Evolutionary conservation across 768 basidiomycete genomes (phyloP), one percentile per base, ranked within the genome.

Genomic region (Leucocoprinus leucothites): DNA sequence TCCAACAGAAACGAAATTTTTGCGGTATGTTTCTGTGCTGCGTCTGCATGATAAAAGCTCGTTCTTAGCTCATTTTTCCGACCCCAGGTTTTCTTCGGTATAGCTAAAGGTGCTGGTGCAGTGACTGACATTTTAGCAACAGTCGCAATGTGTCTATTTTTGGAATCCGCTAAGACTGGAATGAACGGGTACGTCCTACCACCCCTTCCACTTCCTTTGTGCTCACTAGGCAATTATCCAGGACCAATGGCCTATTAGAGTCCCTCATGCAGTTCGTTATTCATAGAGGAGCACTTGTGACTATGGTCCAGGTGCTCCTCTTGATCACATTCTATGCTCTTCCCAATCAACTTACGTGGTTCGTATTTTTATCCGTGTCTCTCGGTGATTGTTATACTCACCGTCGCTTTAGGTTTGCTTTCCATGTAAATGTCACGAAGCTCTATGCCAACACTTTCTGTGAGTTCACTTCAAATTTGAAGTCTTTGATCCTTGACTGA

Each of bases 391-490:
- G 16, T 26, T 11, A 7, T 2, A 26, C 28, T 16, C 14, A n/a
- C n/a, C 45, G 14, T n/a, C 28, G 7, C 11, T n/a, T 6, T 21
- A 79, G 77, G 78, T 63, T 79, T 46, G 73, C 77, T 0, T 71
- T 79, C 56, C 77, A 79, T 56, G 67, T 78, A 55, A 77, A 77
- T 53, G 73, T 78, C 8, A 78, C 77, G 3, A 77, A 74, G 43
- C 65, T 79, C 7, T 79, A 79, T 57, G 77, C 74, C 16, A 78
- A 78, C 57, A 77, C 76, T 1, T 78, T 78, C 62, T 78, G 78
- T 78, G 51, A 69, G 78, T 71, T 19, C n/a, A 83, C 13, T 48
- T 48, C 28, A 16, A 41, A 9, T 24, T 24, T 34, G 26, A n/a
- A 25, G 7, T 9, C 16, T 31, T 11, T 31, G 31, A 31, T 31